A percentile compares a stretch with the other conserved stretches of the same genome.
These are phyloP conservation scores for Austroboletus olivaceoglutinosus DNA, from an alignment of 1,284 basidiomycete genomes.

Conservation along the genomic window DNA sequence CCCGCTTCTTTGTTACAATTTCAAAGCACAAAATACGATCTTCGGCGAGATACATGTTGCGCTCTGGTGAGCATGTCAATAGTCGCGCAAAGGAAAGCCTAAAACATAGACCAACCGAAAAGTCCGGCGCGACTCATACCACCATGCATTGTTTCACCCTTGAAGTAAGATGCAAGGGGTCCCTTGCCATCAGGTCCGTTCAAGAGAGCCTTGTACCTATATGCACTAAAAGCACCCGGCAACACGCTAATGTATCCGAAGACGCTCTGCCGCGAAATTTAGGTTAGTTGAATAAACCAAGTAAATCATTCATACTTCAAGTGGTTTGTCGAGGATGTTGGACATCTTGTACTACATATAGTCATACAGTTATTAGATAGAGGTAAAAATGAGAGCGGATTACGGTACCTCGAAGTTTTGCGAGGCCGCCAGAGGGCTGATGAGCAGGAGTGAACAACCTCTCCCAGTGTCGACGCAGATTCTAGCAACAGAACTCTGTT, in stretches of 20 bases:
- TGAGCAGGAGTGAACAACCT: slow-evolving; percentile 77
- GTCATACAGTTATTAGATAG: slow-evolving; percentile 5
- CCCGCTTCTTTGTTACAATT: slow-evolving; percentile 89
- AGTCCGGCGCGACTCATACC: slow-evolving; percentile 60
- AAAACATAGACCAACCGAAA: slow-evolving; percentile 48
- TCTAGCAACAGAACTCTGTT: slow-evolving; percentile 35
- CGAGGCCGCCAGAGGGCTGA: slow-evolving; percentile 84
- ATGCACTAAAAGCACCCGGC: slow-evolving; percentile 90
- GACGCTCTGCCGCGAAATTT: slow-evolving; percentile 55
- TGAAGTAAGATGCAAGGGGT: slow-evolving; percentile 89
- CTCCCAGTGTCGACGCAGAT: slow-evolving; percentile 83
- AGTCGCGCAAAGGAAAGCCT: background rate
- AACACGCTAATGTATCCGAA: slow-evolving; percentile 91
- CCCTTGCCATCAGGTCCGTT: slow-evolving; percentile 83
- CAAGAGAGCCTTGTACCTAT: slow-evolving; percentile 81
- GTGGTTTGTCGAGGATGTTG: slow-evolving; percentile 89
- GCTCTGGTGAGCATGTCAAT: slow-evolving; percentile 42
- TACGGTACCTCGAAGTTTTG: slow-evolving; percentile 80
- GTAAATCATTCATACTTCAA: slow-evolving; percentile 54
- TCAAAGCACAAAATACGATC: slow-evolving; percentile 98
- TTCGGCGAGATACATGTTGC: slow-evolving; percentile 90
- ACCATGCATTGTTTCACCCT: slow-evolving; percentile 85
- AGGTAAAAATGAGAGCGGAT: background rate
- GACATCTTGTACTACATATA: slow-evolving; percentile 79
- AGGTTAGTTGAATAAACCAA: background rate